A percentile compares a stretch with the other conserved stretches of the same genome.
These are phyloP conservation scores for Penicillium samsonianum DNA, from an alignment of 495 filamentous ascomycete species.

Conservation along the genomic window DNA sequence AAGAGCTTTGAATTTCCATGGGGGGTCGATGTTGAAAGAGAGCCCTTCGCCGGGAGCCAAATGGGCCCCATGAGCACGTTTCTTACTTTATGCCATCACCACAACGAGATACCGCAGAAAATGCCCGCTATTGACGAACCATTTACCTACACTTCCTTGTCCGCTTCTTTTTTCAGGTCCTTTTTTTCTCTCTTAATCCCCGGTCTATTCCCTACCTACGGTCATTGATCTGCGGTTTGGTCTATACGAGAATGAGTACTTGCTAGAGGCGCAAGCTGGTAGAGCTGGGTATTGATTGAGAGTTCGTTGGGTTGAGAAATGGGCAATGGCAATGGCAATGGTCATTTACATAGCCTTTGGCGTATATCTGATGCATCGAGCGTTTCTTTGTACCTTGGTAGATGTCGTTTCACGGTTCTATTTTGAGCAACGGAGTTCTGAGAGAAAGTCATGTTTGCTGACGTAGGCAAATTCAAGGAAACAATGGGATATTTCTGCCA, in stretches of 20 bases:
- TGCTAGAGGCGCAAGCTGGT: conserved; percentile 9
- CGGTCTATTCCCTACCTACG: not conserved
- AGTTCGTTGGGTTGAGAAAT: not conserved
- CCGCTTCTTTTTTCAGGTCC: not conserved
- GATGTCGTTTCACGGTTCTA: conserved; percentile 13
- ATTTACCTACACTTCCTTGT: conserved; percentile 23
- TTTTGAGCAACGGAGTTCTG: conserved; percentile 14
- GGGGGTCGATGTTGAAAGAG: conserved; percentile 12
- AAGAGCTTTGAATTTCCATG: conserved; percentile 7
- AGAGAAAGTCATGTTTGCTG: not conserved
- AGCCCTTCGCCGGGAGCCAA: conserved; percentile 23
- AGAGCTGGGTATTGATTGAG: conserved; percentile 4
- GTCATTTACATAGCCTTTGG: not conserved
- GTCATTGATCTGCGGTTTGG: conserved; percentile 4
- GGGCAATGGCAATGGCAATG: conserved; percentile 6
- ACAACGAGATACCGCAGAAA: conserved; percentile 39
- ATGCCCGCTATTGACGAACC: conserved; percentile 37
- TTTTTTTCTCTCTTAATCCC: conserved; percentile 2
- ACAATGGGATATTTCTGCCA: too few species aligned
- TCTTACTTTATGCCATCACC: conserved; percentile 33
- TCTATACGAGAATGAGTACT: conserved; percentile 1
- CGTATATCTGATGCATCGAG: conserved; percentile 8
- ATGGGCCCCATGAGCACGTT: conserved; percentile 29
- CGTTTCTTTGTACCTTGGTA: conserved; percentile 16
- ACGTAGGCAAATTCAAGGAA: too few species aligned